Percentiles rank a stretch among this genome's conserved stretches.
Evolutionary conservation across 1,284 basidiomycete species (phyloP).

Genomic region (Marasmius fiardii): DNA sequence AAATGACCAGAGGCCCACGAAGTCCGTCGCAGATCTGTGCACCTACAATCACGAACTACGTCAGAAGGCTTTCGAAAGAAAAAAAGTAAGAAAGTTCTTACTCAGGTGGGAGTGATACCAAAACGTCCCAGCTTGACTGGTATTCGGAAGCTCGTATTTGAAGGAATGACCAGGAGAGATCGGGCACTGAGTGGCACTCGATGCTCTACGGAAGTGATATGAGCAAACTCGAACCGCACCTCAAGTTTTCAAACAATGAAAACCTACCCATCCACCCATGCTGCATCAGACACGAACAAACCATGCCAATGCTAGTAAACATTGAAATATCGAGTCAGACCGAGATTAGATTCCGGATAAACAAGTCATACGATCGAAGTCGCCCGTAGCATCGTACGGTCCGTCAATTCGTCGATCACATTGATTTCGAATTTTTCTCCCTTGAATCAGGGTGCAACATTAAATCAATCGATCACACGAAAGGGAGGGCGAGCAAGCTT

Average conservation of each 20-base stretch:
- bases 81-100: background rate
- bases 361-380: background rate
- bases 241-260: too few species aligned
- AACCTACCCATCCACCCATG: background rate
- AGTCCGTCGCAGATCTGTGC: background rate
- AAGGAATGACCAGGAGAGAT: slow-evolving; percentile 6
- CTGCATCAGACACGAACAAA: background rate
- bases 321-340: background rate
- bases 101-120: slow-evolving; percentile 4
- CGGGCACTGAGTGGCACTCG: slow-evolving; percentile 1
- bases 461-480: background rate
- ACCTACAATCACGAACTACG: background rate
- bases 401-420: background rate
- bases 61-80: background rate
- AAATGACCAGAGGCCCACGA: background rate
- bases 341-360: too few species aligned
- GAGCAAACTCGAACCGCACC: too few species aligned
- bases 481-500: background rate
- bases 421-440: background rate
- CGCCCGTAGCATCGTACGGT: background rate
- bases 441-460: background rate
- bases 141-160: background rate
- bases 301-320: background rate
- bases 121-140: slow-evolving; percentile 1
- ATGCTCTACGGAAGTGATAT: background rate